Evolutionary conservation across 495 filamentous ascomycete species (phyloP), one percentile per base, ranked within the genome.

Genomic region (Hyaloscypha finlandica): DNA sequence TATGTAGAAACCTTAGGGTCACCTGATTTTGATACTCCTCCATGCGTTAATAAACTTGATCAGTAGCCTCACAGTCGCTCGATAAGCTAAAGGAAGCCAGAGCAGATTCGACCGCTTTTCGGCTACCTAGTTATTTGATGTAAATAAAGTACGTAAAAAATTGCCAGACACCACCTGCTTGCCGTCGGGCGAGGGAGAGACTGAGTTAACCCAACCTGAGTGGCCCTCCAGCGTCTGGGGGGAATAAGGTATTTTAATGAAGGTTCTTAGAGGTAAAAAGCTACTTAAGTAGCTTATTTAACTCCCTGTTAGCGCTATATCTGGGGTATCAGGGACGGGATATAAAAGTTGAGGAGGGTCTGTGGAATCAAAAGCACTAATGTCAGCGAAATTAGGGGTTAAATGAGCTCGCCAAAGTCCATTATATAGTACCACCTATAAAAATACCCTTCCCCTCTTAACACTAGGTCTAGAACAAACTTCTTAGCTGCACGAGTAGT

Each of bases 151-250:
- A 48, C 42, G 42, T 48, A 2, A 1, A 48, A 2, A 1, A 48
- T 48, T 48, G 39, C 25, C 59, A 20, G 68, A 68, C 8, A 67
- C 72, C 11, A 74, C 45, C 12, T 51, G 57, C 11, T 75, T 67
- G 39, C 71, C 66, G 66, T 83, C 73, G 8, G 68, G 75, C 22
- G 81, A 80, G 70, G 78, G 82, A 11, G 72, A 70, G 42, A 48
- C 42, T 48, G 42, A 48, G 42, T 48, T 48, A 2, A 48, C 42
- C 42, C 42, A 48, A 2, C 42, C 42, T 48, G 42, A 48, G 42
- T 48, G 42, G 42, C 42, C 42, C 2, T 48, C 42, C 42, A 48
- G 42, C 42, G 42, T 48, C 42, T 48, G 42, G 42, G 42, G 42
- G 42, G 42, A 48, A 48, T 2, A 48, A n/a, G 42, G 2, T 48